Percentiles rank a stretch among this genome's conserved stretches.
phyloP scores from a whole-genome alignment of 805 yeast species.

The Lipomyces starkeyi region DNA sequence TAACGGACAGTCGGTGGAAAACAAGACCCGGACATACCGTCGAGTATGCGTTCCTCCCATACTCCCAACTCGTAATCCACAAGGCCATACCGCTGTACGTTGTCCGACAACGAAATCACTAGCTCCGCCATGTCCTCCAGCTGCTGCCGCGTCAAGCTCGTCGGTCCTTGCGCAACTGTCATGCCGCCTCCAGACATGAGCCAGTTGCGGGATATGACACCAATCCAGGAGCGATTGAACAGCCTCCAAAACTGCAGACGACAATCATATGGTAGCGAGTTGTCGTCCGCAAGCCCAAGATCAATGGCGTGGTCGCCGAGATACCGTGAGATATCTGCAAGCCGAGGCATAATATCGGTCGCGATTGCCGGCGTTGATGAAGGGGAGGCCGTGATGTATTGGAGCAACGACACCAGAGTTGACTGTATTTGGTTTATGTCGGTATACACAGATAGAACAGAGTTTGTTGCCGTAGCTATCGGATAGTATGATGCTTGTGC shows the following conservation, averaged over 20 bases:
- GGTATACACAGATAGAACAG: neutral
- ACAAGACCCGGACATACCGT: conserved; percentile 11
- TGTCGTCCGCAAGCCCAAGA: conserved; percentile 27
- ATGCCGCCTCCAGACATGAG: neutral
- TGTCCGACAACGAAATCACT: conserved; percentile 23
- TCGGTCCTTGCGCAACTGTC: neutral
- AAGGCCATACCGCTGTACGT: conserved; percentile 27
- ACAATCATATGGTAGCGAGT: neutral
- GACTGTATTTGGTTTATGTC: conserved; percentile 12
- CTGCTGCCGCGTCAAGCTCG: conserved; percentile 11
- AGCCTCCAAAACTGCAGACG: conserved; percentile 27
- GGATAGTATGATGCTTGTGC: neutral
- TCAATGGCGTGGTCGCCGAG: conserved; percentile 17
- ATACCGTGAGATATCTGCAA: conserved; percentile 11
- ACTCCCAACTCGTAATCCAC: conserved; percentile 36
- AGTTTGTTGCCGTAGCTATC: neutral
- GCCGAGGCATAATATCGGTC: conserved; percentile 2
- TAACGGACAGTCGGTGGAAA: neutral
- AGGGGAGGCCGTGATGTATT: conserved; percentile 2
- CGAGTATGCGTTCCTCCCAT: conserved; percentile 32
- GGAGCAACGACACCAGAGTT: conserved; percentile 8
- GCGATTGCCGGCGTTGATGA: neutral
- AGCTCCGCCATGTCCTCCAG: conserved; percentile 19
- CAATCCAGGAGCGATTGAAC: conserved; percentile 29
- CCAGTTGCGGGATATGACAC: conserved; percentile 13